These are phyloP conservation scores for Euphorbia corollata DNA, from an alignment of 441 rosid species.

Conservation along the genomic window DNA sequence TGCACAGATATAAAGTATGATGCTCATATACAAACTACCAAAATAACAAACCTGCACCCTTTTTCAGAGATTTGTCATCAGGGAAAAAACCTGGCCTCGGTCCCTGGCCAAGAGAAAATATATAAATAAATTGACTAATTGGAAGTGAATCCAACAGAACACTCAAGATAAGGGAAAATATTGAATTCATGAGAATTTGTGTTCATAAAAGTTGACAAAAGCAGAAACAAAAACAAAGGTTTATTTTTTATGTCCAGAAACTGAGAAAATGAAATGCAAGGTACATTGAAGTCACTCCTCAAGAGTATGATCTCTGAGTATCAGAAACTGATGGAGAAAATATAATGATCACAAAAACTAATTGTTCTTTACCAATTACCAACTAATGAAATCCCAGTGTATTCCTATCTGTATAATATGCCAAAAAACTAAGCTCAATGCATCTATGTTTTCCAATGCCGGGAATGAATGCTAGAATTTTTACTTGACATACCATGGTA, in stretches of 20 bases:
- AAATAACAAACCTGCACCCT: slow-evolving; percentile 41
- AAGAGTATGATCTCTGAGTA: too few species aligned
- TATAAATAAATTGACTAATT: neutral
- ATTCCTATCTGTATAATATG: neutral
- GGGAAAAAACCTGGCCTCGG: slow-evolving; percentile 77
- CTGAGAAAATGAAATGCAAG: neutral
- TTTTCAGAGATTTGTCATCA: slow-evolving; percentile 64
- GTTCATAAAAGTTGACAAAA: too few species aligned
- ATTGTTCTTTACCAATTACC: neutral
- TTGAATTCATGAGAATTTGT: too few species aligned
- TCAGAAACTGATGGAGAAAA: neutral
- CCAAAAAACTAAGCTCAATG: neutral
- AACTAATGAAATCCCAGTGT: neutral
- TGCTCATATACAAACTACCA: neutral
- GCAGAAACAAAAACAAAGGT: too few species aligned
- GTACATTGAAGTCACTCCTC: neutral
- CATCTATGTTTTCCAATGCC: neutral
- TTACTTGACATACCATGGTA: slow-evolving; percentile 54
- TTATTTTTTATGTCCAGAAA: too few species aligned
- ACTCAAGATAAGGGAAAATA: neutral
- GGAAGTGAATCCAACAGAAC: slow-evolving; percentile 10
- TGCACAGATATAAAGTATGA: neutral
- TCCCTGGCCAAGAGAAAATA: slow-evolving; percentile 43
- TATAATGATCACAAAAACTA: neutral
- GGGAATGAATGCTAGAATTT: slow-evolving; percentile 2